phyloP scores from a whole-genome alignment of 2,329 filamentous ascomycete species.

The Calycina herbarum region DNA sequence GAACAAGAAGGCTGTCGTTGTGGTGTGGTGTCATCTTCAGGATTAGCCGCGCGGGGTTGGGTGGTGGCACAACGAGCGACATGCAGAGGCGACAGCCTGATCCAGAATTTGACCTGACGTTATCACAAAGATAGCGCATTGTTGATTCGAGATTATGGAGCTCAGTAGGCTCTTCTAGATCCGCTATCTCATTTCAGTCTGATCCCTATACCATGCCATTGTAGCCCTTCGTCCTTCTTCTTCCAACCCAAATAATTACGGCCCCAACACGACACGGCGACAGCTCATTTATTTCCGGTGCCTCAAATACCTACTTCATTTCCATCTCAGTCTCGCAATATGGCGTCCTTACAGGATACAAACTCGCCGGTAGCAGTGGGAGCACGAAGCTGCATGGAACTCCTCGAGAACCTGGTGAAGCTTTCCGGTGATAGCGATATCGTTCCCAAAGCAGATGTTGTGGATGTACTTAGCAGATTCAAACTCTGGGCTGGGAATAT shows the following conservation, averaged over 20 bases:
- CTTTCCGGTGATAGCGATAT: background rate
- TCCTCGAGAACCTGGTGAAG: conserved; percentile 5
- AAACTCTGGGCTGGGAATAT: conserved; percentile 11
- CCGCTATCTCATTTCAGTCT: too few species aligned
- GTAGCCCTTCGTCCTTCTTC: too few species aligned
- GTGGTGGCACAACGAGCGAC: too few species aligned
- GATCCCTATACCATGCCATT: too few species aligned
- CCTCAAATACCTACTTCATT: background rate
- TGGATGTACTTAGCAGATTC: conserved; percentile 1
- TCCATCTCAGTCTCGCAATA: background rate
- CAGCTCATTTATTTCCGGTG: background rate
- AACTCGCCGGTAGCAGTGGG: conserved; percentile 8
- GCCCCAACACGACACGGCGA: background rate
- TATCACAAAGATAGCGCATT: too few species aligned
- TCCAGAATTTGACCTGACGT: too few species aligned
- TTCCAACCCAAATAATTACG: background rate
- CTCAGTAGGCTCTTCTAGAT: too few species aligned
- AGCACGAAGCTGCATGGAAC: conserved; percentile 12
- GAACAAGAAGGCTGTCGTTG: background rate
- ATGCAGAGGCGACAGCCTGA: too few species aligned
- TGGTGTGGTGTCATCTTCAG: background rate
- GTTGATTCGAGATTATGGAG: too few species aligned
- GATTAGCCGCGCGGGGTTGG: too few species aligned
- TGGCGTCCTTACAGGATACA: background rate
- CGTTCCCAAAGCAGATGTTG: background rate